phyloP scores from a whole-genome alignment of 371 early-diverging fungal species.

The Mortierella sp. region DNA sequence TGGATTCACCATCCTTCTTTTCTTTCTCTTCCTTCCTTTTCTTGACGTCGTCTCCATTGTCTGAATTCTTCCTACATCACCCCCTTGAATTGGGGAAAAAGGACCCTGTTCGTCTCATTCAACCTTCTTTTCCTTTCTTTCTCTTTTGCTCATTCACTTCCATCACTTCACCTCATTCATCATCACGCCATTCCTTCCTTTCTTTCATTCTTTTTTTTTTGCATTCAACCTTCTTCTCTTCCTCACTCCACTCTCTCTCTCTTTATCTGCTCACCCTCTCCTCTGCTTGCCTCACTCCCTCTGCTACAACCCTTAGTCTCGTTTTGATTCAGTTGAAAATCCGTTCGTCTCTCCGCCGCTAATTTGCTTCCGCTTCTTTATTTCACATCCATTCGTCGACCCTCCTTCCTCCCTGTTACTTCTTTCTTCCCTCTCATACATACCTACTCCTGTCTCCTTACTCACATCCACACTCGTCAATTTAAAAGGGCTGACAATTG shows the following conservation, averaged over 20 bases:
- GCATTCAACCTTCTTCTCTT: neutral
- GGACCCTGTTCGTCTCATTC: neutral
- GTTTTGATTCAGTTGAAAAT: neutral
- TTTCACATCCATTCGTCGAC: neutral
- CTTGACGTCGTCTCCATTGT: too few species aligned
- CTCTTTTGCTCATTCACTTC: constrained; percentile 2
- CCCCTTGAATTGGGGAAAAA: too few species aligned
- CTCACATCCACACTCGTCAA: neutral
- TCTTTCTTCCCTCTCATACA: neutral
- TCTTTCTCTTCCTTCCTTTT: neutral
- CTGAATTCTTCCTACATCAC: neutral
- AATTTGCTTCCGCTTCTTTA: neutral
- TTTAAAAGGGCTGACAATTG: neutral
- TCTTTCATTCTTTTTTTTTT: neutral
- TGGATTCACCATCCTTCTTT: neutral
- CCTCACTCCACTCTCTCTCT: constrained; percentile 2
- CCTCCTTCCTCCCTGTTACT: neutral
- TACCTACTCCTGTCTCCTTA: too few species aligned
- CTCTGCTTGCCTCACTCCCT: neutral
- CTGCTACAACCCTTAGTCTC: neutral
- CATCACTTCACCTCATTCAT: neutral
- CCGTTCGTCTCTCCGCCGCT: constrained; percentile 5
- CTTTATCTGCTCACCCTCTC: too few species aligned
- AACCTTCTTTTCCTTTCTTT: neutral
- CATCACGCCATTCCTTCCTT: neutral